phyloP scores from a whole-genome alignment of 352 stramenopile species.

The Blastocystis sp. region DNA sequence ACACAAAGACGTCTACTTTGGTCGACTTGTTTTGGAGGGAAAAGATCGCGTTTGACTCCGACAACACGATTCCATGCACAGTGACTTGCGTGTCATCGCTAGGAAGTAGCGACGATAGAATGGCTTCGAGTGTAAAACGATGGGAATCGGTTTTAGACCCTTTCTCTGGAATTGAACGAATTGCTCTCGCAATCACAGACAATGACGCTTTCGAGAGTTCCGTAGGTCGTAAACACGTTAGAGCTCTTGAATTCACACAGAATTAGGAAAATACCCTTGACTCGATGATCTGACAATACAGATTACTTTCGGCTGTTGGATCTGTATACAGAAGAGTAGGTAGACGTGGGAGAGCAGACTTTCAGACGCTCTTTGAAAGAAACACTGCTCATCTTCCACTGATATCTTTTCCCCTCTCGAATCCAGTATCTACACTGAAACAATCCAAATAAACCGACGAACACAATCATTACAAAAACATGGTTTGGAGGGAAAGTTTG shows the following conservation, averaged over 20 bases:
- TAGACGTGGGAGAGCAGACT: not conserved
- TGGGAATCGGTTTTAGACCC: not conserved
- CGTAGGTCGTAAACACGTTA: not conserved
- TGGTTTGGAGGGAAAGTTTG: slow-evolving; percentile 25
- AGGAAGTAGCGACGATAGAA: not conserved
- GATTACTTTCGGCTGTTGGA: not conserved
- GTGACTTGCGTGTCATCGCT: no score
- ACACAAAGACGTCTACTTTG: no score
- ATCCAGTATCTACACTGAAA: not conserved
- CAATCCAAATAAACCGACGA: not conserved
- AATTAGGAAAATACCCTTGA: not conserved
- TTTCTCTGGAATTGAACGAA: not conserved
- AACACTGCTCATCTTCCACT: not conserved
- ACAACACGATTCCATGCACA: no score
- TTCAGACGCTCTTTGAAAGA: not conserved
- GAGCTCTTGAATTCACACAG: not conserved
- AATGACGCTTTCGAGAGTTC: slow-evolving; percentile 28
- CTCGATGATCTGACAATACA: not conserved
- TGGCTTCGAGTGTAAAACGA: not conserved
- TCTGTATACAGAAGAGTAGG: slow-evolving; percentile 20
- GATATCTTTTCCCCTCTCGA: not conserved
- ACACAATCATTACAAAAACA: not conserved
- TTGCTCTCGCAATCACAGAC: not conserved
- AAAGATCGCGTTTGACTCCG: no score
- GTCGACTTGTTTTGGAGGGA: no score